A percentile compares a stretch with the other conserved stretches of the same genome.
These are phyloP conservation scores for Leccinum rimulosum DNA, from an alignment of 768 basidiomycete species.

Conservation along the genomic window DNA sequence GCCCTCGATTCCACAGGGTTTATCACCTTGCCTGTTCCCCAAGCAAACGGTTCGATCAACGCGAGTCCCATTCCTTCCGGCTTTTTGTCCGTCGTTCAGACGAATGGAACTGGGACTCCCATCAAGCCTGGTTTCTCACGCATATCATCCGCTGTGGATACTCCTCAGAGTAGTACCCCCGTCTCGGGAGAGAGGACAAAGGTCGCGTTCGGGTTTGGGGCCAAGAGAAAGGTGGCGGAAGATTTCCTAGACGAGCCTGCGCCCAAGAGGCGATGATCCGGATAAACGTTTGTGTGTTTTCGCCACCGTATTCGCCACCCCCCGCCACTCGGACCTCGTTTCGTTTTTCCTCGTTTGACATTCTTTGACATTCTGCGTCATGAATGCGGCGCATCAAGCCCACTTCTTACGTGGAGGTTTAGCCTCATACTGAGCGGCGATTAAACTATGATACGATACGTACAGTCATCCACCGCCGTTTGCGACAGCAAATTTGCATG, in stretches of 20 bases:
- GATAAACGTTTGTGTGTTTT: not conserved
- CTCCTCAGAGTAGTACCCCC: conserved; percentile 44
- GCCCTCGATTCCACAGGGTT: conserved; percentile 55
- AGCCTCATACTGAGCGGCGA: not conserved
- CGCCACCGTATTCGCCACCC: not conserved
- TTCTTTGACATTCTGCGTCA: not conserved
- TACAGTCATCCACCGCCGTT: no score
- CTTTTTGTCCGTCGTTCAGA: conserved; percentile 27
- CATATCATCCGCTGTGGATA: conserved; percentile 57
- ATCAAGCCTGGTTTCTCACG: conserved; percentile 70
- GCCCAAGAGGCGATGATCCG: conserved; percentile 47
- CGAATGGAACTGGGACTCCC: conserved; percentile 52
- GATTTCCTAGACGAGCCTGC: conserved; percentile 68
- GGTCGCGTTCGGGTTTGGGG: conserved; percentile 73
- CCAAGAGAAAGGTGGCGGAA: conserved; percentile 77
- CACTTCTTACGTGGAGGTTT: not conserved
- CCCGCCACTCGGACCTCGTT: not conserved
- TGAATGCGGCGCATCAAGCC: not conserved
- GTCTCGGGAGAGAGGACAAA: conserved; percentile 65
- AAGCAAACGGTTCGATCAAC: conserved; percentile 38
- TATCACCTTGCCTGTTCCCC: conserved; percentile 68
- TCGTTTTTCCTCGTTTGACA: not conserved
- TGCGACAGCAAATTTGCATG: no score
- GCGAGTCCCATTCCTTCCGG: conserved; percentile 46
- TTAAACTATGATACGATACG: not conserved